A percentile compares a stretch with the other conserved stretches of the same genome.
These are phyloP conservation scores for Suhomyces choctaworum DNA, from an alignment of 1,139 yeast species.

Conservation along the genomic window DNA sequence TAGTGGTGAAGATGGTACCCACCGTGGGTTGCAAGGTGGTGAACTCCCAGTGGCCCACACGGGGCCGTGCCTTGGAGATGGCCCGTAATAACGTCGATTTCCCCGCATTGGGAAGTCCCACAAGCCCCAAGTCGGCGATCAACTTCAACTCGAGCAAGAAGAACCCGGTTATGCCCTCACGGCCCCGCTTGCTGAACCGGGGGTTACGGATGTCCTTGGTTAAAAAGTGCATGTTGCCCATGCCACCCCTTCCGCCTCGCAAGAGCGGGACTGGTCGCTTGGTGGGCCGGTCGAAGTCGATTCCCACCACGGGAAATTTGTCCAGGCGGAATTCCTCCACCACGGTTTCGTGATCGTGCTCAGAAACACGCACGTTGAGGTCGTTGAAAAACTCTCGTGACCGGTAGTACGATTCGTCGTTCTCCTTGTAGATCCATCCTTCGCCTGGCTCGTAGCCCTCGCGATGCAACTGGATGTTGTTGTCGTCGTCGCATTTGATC, in stretches of 20 bases:
- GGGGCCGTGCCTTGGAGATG: slow-evolving; percentile 86
- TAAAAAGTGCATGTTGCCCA: slow-evolving; percentile 94
- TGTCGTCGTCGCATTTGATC: slow-evolving; percentile 22
- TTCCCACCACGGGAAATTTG: slow-evolving; percentile 73
- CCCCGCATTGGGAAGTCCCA: slow-evolving; percentile 96
- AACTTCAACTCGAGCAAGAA: slow-evolving; percentile 82
- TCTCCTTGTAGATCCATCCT: slow-evolving; percentile 86
- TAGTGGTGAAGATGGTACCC: slow-evolving; percentile 75
- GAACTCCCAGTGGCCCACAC: slow-evolving; percentile 96
- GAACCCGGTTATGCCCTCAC: slow-evolving; percentile 63
- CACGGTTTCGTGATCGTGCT: slow-evolving; percentile 61
- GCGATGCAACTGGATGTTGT: slow-evolving; percentile 62
- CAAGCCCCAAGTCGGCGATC: slow-evolving; percentile 89
- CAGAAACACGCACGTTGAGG: slow-evolving; percentile 60
- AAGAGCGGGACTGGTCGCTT: slow-evolving; percentile 66
- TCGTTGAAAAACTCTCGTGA: slow-evolving; percentile 64
- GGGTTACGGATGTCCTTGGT: slow-evolving; percentile 87
- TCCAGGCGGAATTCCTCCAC: slow-evolving; percentile 65
- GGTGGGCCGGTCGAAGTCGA: slow-evolving; percentile 70
- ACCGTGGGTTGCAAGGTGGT: slow-evolving; percentile 91
- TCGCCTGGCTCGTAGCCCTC: slow-evolving; percentile 60
- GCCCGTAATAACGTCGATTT: slow-evolving; percentile 85
- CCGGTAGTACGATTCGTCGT: slow-evolving; percentile 66
- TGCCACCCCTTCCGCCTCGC: slow-evolving; percentile 89
- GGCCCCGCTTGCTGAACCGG: slow-evolving; percentile 77